Evolutionary conservation across 306 rosid genomes (phyloP).

Genomic region (Erythrophleum fordii): DNA sequence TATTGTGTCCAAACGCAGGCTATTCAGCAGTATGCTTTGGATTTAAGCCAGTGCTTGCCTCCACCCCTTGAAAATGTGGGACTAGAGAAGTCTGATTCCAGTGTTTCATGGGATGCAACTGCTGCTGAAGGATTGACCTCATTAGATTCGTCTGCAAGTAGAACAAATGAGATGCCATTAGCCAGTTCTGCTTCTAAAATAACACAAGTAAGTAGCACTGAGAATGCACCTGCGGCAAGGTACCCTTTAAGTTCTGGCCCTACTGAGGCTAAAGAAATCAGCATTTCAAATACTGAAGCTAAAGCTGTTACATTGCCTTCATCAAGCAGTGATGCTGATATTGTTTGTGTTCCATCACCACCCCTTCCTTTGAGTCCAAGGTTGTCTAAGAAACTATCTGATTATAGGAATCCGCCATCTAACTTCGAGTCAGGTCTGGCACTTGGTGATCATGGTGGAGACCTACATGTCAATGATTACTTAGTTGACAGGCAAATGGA

Average conservation of each 20-base stretch:
- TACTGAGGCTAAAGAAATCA: constrained; percentile 61
- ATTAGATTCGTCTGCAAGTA: constrained; percentile 57
- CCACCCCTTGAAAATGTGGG: constrained; percentile 75
- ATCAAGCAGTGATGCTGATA: constrained; percentile 66
- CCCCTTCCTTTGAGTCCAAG: constrained; percentile 90
- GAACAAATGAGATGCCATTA: constrained; percentile 54
- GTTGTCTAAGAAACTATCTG: constrained; percentile 81
- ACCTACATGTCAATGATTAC: constrained; percentile 64
- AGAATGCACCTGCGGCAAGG: constrained; percentile 55
- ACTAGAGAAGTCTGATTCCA: constrained; percentile 76
- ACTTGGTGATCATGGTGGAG: constrained; percentile 67
- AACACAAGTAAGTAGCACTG: constrained; percentile 56
- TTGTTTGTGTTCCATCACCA: constrained; percentile 66
- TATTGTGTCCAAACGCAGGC: constrained; percentile 99
- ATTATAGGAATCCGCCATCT: constrained; percentile 71
- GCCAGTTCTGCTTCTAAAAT: constrained; percentile 61
- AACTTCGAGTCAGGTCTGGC: constrained; percentile 50
- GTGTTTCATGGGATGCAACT: constrained; percentile 60
- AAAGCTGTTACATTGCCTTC: constrained; percentile 61
- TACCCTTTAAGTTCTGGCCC: constrained; percentile 64
- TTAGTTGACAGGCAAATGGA: constrained; percentile 79
- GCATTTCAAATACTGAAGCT: constrained; percentile 60
- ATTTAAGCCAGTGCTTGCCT: constrained; percentile 93
- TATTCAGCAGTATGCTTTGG: constrained; percentile 98
- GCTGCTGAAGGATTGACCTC: constrained; percentile 66